Evolutionary conservation across 148 eudicot genomes (phyloP).

Genomic region (Drosera capensis): DNA sequence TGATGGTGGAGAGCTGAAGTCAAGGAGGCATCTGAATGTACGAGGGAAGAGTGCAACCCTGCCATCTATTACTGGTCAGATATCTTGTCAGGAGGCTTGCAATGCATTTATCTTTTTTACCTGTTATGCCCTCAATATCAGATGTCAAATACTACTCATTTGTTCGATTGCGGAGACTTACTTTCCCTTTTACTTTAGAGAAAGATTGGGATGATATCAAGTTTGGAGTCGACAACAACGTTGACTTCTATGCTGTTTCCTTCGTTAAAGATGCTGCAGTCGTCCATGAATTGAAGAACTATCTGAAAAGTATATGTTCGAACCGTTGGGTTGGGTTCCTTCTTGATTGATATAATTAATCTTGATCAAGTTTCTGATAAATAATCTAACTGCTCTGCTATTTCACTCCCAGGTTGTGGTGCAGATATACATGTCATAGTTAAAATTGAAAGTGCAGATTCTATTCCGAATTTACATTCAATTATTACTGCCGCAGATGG

Average conservation of each 20-base stretch:
- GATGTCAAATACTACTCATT: background rate
- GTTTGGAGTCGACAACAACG: slow-evolving; percentile 93
- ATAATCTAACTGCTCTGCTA: slow-evolving; percentile 1
- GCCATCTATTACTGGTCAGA: slow-evolving; percentile 87
- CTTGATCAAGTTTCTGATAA: background rate
- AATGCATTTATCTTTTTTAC: background rate
- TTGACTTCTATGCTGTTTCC: slow-evolving; percentile 95
- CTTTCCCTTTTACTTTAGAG: slow-evolving; percentile 34
- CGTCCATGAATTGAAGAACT: slow-evolving; percentile 89
- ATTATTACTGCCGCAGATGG: slow-evolving; percentile 83
- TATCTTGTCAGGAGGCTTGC: background rate
- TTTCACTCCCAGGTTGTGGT: slow-evolving; percentile 42
- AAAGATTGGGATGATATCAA: slow-evolving; percentile 99
- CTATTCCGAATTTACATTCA: slow-evolving; percentile 67
- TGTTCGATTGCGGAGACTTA: slow-evolving; percentile 1
- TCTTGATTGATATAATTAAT: background rate
- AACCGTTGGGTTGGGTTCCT: background rate
- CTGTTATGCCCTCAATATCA: background rate
- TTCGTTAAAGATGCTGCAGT: slow-evolving; percentile 94
- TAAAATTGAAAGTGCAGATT: slow-evolving; percentile 83
- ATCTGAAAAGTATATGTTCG: slow-evolving; percentile 48
- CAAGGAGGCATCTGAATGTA: slow-evolving; percentile 91
- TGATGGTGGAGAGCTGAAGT: slow-evolving; percentile 98
- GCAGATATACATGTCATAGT: slow-evolving; percentile 91
- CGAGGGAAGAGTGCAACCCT: slow-evolving; percentile 97